Evolutionary conservation across 2,329 filamentous ascomycete genomes (phyloP), one percentile per base, ranked within the genome.

Genomic region (Colletotrichum acutatum): DNA sequence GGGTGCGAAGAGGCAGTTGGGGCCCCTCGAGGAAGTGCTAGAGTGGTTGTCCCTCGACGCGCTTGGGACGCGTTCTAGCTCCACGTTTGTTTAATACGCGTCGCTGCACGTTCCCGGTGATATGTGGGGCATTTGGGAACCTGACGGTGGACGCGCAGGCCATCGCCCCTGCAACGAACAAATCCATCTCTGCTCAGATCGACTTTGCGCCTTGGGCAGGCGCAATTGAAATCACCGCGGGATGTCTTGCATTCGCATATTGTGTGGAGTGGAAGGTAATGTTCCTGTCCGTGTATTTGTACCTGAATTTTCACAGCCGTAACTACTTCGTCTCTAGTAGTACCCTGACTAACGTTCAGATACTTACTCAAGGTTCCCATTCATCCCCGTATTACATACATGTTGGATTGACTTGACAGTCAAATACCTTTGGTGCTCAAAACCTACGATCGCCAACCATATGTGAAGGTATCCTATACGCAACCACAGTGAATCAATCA

Each of bases 41-140:
- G 70, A 73, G 70, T 74, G 68, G 68, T 71, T 57, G 68, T 60
- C 62, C 58, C 71, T 72, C 57, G 63, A 72, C 68, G 62, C 68
- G 71, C 42, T 68, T 26, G 16, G 26, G 9, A 60, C 70, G 70
- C 70, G 71, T 9, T 49, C 71, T 63, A 67, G 57, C 66, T 60
- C 56, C 56, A 53, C 70, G 70, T n/a, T 54, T 63, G 56, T 60
- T 60, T 42, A 69, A 28, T 58, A 37, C 66, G 70, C 70, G 66
- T 58, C 26, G 59, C 66, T 72, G 65, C 69, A 70, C 66, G 46
- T 72, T 59, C 53, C 22, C 32, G 59, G 59, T 9, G n/a, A 28
- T 32, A 49, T 66, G 54, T 66, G 64, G 64, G 64, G 37, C 64
- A 58, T 19, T 26, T 56, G 11, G 22, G 22, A 11, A 34, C 32